These are phyloP conservation scores for Discostella stelligera DNA, from an alignment of 352 stramenopile species.

Conservation along the genomic window DNA sequence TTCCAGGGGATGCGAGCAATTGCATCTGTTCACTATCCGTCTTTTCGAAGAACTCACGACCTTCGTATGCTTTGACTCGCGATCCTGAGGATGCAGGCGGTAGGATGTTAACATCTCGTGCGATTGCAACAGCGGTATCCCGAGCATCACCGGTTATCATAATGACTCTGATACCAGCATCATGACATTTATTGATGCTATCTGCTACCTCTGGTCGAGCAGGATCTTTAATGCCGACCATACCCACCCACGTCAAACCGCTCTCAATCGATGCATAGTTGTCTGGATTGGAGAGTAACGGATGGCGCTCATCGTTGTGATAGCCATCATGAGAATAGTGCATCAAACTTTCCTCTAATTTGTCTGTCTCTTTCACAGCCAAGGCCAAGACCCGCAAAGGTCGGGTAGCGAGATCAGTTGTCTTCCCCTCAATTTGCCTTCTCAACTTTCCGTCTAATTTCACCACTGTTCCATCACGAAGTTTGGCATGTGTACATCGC, in stretches of 20 bases:
- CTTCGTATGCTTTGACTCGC: conserved; percentile 91
- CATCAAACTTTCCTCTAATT: conserved; percentile 82
- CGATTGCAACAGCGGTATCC: conserved; percentile 97
- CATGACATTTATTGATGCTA: conserved; percentile 93
- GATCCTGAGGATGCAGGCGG: conserved; percentile 33
- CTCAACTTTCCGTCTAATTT: conserved; percentile 88
- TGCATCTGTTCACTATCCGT: conserved; percentile 89
- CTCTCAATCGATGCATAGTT: conserved; percentile 94
- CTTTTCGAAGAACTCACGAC: conserved; percentile 94
- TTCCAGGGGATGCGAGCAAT: conserved; percentile 84
- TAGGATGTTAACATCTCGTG: conserved; percentile 95
- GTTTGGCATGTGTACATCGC: conserved; percentile 92
- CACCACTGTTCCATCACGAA: conserved; percentile 90
- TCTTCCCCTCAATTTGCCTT: conserved; percentile 87
- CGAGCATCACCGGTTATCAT: conserved; percentile 99
- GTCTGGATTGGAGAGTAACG: conserved; percentile 73
- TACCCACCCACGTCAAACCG: conserved; percentile 94
- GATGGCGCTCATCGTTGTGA: conserved; percentile 57
- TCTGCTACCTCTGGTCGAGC: conserved; percentile 93
- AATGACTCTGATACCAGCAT: conserved; percentile 96
- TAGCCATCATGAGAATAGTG: conserved; percentile 35
- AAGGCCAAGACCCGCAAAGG: conserved; percentile 95
- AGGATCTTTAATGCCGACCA: conserved; percentile 98
- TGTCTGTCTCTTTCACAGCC: conserved; percentile 90
- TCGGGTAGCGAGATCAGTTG: conserved; percentile 89